A percentile compares a stretch with the other conserved stretches of the same genome.
These are phyloP conservation scores for Calycina marina DNA, from an alignment of 2,329 filamentous ascomycete species.

Conservation along the genomic window DNA sequence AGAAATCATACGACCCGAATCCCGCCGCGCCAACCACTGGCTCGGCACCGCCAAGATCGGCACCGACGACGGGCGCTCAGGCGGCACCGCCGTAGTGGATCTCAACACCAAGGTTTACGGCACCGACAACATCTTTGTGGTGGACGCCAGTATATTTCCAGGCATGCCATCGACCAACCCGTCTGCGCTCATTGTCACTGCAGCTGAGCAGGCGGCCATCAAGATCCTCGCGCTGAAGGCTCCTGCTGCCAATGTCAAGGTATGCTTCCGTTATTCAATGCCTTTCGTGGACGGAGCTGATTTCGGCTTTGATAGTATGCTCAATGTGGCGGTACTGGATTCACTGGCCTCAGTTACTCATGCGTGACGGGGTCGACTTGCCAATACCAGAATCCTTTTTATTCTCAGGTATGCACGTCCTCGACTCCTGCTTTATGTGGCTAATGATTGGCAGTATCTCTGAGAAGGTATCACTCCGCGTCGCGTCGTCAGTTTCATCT, in stretches of 20 bases:
- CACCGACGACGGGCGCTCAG: conserved; percentile 29
- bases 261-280: too few species aligned
- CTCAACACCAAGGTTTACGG: conserved; percentile 49
- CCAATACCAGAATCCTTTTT: not conserved
- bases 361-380: not conserved
- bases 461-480: too few species aligned
- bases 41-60: conserved; percentile 46
- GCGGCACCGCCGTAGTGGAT: conserved; percentile 46
- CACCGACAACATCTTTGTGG: conserved; percentile 53
- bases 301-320: too few species aligned
- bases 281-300: too few species aligned
- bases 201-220: conserved; percentile 34
- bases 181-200: conserved; percentile 47
- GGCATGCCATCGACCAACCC: conserved; percentile 57
- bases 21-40: conserved; percentile 25
- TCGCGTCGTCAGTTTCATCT: too few species aligned
- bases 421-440: too few species aligned
- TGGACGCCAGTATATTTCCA: conserved; percentile 55
- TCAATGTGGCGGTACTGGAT: not conserved
- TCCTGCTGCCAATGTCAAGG: not conserved
- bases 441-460: too few species aligned
- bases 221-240: conserved; percentile 17
- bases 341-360: not conserved
- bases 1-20: conserved; percentile 4
- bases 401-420: not conserved